Evolutionary conservation across 345 rosid species (phyloP).

Genomic region (Lepidium aucheri): DNA sequence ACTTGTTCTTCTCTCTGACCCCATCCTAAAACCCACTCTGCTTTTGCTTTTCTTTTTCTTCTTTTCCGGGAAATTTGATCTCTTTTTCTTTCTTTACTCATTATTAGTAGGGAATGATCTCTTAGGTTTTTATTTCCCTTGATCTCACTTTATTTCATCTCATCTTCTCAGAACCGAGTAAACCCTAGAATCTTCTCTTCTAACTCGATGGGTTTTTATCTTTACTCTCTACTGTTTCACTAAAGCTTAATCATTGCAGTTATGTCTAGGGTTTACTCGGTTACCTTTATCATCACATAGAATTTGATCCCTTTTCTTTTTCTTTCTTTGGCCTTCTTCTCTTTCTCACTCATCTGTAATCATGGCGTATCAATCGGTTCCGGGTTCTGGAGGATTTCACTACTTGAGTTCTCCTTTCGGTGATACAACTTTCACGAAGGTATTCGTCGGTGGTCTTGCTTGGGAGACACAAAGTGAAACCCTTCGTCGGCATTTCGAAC

Average conservation of each 20-base stretch:
- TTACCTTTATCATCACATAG: not conserved
- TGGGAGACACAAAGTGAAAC: constrained; percentile 92
- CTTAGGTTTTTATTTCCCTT: constrained; percentile 1
- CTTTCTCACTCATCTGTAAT: not conserved
- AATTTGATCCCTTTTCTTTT: not conserved
- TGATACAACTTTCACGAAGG: constrained; percentile 78
- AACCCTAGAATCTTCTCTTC: constrained; percentile 16
- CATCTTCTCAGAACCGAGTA: constrained; percentile 7
- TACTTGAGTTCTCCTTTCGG: constrained; percentile 84
- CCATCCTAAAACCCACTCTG: constrained; percentile 19
- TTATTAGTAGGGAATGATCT: constrained; percentile 27
- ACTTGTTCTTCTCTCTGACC: constrained; percentile 21
- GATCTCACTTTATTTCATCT: not conserved
- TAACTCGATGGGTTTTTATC: not conserved
- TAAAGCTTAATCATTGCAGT: constrained; percentile 1
- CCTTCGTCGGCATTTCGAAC: constrained; percentile 74
- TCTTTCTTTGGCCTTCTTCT: not conserved
- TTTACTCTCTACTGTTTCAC: not conserved
- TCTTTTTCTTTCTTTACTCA: constrained; percentile 17
- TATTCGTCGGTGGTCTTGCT: constrained; percentile 87
- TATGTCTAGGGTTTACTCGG: constrained; percentile 28
- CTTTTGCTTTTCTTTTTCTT: constrained; percentile 19
- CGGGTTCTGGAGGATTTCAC: constrained; percentile 60
- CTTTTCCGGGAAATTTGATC: constrained; percentile 19
- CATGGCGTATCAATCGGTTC: constrained; percentile 59